Evolutionary conservation across 257 asterid genomes (phyloP).

Genomic region (Solanum clarkiae): DNA sequence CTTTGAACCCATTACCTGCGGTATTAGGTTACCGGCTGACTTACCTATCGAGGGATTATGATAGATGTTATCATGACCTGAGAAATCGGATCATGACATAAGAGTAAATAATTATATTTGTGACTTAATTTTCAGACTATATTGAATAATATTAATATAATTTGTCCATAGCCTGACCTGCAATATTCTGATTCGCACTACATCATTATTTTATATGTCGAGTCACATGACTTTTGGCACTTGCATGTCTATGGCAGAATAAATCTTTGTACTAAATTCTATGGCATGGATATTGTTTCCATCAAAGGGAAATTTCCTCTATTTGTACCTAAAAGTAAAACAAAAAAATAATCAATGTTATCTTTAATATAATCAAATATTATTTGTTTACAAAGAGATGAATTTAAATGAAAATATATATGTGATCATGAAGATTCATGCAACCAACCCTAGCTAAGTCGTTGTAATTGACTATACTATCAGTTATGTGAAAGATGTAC

Average conservation of each 20-base stretch:
- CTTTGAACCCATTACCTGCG: too few species aligned
- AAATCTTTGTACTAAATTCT: constrained; percentile 1
- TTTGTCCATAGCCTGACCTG: too few species aligned
- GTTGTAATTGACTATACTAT: neutral
- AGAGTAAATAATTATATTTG: neutral
- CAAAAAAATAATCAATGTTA: neutral
- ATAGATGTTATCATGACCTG: too few species aligned
- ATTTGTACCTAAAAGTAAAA: neutral
- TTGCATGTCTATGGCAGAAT: neutral
- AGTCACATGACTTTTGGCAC: neutral
- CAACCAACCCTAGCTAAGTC: neutral
- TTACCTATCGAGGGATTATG: too few species aligned
- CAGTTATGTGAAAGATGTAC: neutral
- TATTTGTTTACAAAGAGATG: neutral
- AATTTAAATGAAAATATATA: neutral
- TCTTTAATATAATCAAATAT: neutral
- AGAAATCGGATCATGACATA: too few species aligned
- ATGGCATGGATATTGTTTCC: constrained; percentile 3
- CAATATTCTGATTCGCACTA: neutral
- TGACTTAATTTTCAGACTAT: neutral
- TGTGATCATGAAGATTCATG: neutral
- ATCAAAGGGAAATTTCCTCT: neutral
- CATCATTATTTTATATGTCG: neutral
- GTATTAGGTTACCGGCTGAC: too few species aligned
- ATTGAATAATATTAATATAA: neutral